Conservation (phyloP, 2,329 filamentous ascomycete genomes). For the Dactylellina leptospora region DNA sequence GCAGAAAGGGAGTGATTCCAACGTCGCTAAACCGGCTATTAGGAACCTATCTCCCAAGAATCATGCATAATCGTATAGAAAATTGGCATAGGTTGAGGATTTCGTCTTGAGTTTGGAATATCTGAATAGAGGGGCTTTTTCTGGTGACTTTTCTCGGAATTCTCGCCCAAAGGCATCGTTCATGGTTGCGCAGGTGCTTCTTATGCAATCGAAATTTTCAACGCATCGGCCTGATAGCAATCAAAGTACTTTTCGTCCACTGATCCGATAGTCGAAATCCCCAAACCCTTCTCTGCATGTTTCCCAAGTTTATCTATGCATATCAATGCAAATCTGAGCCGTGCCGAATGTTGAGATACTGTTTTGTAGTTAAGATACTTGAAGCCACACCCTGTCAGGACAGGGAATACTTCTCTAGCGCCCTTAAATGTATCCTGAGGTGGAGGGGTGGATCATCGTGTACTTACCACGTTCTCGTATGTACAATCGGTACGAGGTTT, state of each 20-base stretch:
- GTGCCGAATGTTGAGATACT: conserved; percentile 41
- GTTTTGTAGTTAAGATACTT: conserved; percentile 30
- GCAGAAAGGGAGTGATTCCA: conserved; percentile 40
- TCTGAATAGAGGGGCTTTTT: no score
- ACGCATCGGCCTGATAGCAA: conserved; percentile 17
- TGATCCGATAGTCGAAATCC: conserved; percentile 27
- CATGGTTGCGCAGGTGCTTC: no score
- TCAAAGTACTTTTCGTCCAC: conserved; percentile 41
- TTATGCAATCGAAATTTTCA: conserved; percentile 11
- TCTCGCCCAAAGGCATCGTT: no score
- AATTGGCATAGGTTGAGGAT: no score
- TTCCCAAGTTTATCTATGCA: conserved; percentile 36
- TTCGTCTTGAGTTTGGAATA: no score
- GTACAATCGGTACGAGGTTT: conserved; percentile 21
- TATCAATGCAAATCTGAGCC: conserved; percentile 42
- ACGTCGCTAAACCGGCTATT: conserved; percentile 35
- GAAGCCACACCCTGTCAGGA: conserved; percentile 45
- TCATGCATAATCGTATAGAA: no score
- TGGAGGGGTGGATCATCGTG: conserved; percentile 37
- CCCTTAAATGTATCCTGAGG: conserved; percentile 30
- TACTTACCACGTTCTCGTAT: conserved; percentile 26
- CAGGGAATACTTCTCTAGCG: conserved; percentile 39
- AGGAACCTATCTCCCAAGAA: conserved; percentile 4
- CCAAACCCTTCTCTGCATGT: not conserved
- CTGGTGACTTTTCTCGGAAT: no score